A percentile compares a stretch with the other conserved stretches of the same genome.
These are phyloP conservation scores for Arthrobotrys conoides DNA, from an alignment of 2,329 filamentous ascomycete species.

Conservation along the genomic window DNA sequence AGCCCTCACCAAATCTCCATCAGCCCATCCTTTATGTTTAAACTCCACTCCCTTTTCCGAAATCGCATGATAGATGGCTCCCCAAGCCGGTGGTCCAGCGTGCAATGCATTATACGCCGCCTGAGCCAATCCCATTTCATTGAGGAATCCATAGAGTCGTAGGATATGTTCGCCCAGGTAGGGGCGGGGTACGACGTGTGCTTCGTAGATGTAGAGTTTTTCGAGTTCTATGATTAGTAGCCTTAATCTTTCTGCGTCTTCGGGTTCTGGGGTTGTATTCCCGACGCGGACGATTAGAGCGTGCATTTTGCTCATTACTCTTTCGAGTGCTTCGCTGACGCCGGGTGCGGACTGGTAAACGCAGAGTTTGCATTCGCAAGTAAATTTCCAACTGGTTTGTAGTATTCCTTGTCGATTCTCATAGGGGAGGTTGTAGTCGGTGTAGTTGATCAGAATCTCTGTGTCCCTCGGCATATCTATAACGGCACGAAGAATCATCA, in stretches of 20 bases:
- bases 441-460: conserved; percentile 45
- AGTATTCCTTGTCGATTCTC: conserved; percentile 6
- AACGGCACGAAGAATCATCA: conserved; percentile 48
- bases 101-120: conserved; percentile 20
- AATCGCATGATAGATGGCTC: conserved; percentile 7
- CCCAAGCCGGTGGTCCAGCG: conserved; percentile 25
- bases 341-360: conserved; percentile 15
- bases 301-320: conserved; percentile 8
- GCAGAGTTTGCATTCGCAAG: conserved; percentile 37
- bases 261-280: not conserved
- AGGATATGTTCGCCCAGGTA: conserved; percentile 39
- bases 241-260: conserved; percentile 14
- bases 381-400: conserved; percentile 37
- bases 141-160: conserved; percentile 10
- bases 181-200: conserved; percentile 5
- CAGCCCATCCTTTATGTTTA: conserved; percentile 22
- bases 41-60: not conserved
- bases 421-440: not conserved
- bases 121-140: not conserved
- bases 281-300: not conserved
- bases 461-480: conserved; percentile 40
- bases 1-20: conserved; percentile 38
- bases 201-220: conserved; percentile 10
- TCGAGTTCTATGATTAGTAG: not conserved
- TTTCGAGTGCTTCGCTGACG: not conserved